Evolutionary conservation across 192 early-diverging fungal genomes (phyloP).

Genomic region (Linnemannia exigua): DNA sequence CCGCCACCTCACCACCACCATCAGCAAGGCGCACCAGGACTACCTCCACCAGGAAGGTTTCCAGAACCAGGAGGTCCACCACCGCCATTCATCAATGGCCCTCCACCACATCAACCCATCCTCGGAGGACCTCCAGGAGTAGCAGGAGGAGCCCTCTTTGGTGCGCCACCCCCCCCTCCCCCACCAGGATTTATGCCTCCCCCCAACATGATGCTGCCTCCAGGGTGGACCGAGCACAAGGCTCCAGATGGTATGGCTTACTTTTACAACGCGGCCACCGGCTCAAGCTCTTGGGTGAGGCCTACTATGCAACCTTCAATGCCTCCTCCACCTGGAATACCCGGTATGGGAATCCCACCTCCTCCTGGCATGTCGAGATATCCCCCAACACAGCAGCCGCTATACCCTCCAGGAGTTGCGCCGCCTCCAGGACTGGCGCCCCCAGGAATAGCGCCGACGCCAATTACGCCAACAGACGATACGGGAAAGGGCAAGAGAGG

Average conservation of each 20-base stretch:
- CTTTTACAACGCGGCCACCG: slow-evolving; percentile 80
- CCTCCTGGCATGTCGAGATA: slow-evolving; percentile 31
- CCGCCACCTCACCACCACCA: background rate
- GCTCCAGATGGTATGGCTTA: slow-evolving; percentile 77
- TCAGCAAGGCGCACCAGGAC: slow-evolving; percentile 7
- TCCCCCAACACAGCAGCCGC: slow-evolving; percentile 20
- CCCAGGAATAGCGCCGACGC: slow-evolving; percentile 9
- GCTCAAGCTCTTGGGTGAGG: slow-evolving; percentile 78
- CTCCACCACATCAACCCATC: slow-evolving; percentile 22
- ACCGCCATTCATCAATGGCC: slow-evolving; percentile 18
- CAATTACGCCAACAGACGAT: slow-evolving; percentile 6
- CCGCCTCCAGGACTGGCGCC: slow-evolving; percentile 18
- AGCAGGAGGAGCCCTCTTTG: background rate
- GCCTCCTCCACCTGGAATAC: background rate
- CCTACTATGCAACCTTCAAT: slow-evolving; percentile 48
- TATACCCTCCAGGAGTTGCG: slow-evolving; percentile 22
- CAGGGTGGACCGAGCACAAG: slow-evolving; percentile 73
- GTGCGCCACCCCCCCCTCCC: slow-evolving; percentile 31
- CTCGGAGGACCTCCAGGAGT: slow-evolving; percentile 16
- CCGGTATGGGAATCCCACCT: slow-evolving; percentile 35
- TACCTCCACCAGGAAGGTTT: slow-evolving; percentile 9
- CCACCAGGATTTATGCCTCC: slow-evolving; percentile 11
- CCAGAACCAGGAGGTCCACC: slow-evolving; percentile 18
- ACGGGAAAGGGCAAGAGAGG: slow-evolving; percentile 43
- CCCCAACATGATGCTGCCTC: slow-evolving; percentile 54